Base-by-base conservation (phyloP, 768 basidiomycete species). In the Russula virescens region DNA sequence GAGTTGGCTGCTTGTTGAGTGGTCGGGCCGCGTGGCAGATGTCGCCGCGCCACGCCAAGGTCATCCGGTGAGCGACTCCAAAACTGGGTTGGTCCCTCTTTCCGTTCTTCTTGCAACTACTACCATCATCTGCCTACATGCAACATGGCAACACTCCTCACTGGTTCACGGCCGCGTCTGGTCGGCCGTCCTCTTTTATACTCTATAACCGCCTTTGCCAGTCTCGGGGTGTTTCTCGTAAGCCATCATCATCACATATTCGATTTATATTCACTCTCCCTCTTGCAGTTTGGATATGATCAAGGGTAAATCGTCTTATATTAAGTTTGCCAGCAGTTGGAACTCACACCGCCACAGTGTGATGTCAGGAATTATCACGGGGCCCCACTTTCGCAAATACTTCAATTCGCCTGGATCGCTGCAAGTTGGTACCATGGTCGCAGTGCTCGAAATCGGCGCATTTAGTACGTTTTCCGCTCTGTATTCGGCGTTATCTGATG, bases 361-460 rank as follows among this genome's bases (percentile, higher is more conserved):
- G 72, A 92, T 92, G 87, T 88, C 87, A 66, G 94, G 94, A 31
- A 86, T 97, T 67, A 95, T 98, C 73, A 97, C 88, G 28, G 88
- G 88, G 0, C 88, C 88, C 23, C 81, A 91, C 73, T 92, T 93
- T 75, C 83, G 79, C 67, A 82, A 85, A 58, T 95, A 83, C 75
- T 95, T 98, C 78, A 77, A 89, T 63, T 81, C 85, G 21, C 94
- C 93, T 19, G 81, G 81, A 18, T 79, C 88, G 0, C 75, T 88
- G 54, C 83, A 88, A 69, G 74, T 94, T 25, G 94, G 93, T n/a
- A 92, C 91, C 21, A 94, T 98, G 89, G 94, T 97, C 45, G 91
- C 94, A n/a, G 87, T 95, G 6, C 77, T 96, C 38, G 94, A 98
- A 74, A 81, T 98, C 40, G 94, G 94, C 48, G 94, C 94, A 43